Evolutionary conservation across 306 rosid species (phyloP), one percentile per base, ranked within the genome.

Genomic region (Senna tora): DNA sequence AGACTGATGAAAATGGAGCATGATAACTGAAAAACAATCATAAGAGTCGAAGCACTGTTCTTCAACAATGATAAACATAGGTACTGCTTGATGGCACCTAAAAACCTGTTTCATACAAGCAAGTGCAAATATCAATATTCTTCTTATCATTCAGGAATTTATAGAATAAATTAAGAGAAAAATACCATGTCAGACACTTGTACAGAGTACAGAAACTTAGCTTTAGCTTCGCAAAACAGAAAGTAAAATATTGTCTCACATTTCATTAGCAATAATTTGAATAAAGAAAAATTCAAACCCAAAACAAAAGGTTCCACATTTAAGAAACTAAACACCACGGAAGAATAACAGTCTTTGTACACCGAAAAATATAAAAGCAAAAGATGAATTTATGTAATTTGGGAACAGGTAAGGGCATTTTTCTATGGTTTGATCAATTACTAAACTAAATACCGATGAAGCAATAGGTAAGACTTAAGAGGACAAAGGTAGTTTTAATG

Each of bases 71-170:
- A 95, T 47, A 95, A 87, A 75, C 99, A 95, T 79, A 95, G 81
- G 87, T 95, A 92, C 79, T 95, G 99, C 93, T 95, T 95, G 81
- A 95, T 95, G 47, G 99, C 97, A 73, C 99, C 99, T 77, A 92
- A 80, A 80, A 95, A 95, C 93, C 99, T 95, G 97, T 74, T 70
- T 83, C 85, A 78, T 21, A 80, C 61, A 76, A 71, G 71, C 84
- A 91, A 28, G 72, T 58, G 39, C 20, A 68, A 28, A 41, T 60
- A 38, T 83, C 55, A 79, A 51, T 32, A 79, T 59, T 52, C 42
- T 54, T 59, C 71, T 64, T 63, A 57, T 62, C 60, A 72, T 60
- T 45, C 33, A 38, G 42, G 10, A 75, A 57, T 32, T 58, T 61
- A 55, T 16, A 19, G 32, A 20, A 63, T 49, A 28, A 45, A 83